Percentiles rank a stretch among this genome's conserved stretches.
Conservation (phyloP, 2,329 filamentous ascomycete species). For the Tolypocladium ophioglossoides region DNA sequence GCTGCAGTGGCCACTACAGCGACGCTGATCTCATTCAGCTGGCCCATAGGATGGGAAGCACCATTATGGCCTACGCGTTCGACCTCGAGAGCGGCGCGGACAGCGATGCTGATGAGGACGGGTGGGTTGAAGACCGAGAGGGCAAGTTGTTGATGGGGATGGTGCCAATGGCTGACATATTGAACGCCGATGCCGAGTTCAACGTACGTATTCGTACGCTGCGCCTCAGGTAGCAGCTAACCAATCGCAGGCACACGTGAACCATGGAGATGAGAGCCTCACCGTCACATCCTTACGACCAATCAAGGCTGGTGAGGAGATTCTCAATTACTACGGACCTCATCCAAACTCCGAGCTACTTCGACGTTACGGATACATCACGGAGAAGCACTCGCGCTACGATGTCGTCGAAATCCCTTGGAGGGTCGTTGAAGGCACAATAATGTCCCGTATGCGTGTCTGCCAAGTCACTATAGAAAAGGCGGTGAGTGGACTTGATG, state of each 20-base stretch:
- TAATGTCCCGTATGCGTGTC: slow-evolving; percentile 26
- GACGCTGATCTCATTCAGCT: slow-evolving; percentile 37
- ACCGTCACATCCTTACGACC: slow-evolving; percentile 61
- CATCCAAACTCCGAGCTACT: slow-evolving; percentile 75
- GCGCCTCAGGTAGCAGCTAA: neutral
- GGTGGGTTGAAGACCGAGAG: slow-evolving; percentile 55
- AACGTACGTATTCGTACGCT: slow-evolving; percentile 43
- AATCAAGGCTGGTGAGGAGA: slow-evolving; percentile 62
- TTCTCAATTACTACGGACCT: slow-evolving; percentile 84
- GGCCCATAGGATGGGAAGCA: slow-evolving; percentile 74
- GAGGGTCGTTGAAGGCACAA: slow-evolving; percentile 39
- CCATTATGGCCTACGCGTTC: slow-evolving; percentile 90
- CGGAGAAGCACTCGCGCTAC: slow-evolving; percentile 62
- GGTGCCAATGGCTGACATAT: slow-evolving; percentile 82
- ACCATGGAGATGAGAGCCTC: slow-evolving; percentile 43
- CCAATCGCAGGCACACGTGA: slow-evolving; percentile 35
- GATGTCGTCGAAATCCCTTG: slow-evolving; percentile 75
- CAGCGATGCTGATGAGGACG: slow-evolving; percentile 49
- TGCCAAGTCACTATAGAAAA: slow-evolving; percentile 27
- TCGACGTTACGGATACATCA: slow-evolving; percentile 81
- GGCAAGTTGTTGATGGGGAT: slow-evolving; percentile 60
- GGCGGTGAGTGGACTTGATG: slow-evolving; percentile 23
- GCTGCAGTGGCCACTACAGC: slow-evolving; percentile 17
- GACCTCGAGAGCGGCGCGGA: slow-evolving; percentile 56
- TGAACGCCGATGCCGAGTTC: slow-evolving; percentile 83